A percentile compares a stretch with the other conserved stretches of the same genome.
These are phyloP conservation scores for Stentor roeselii DNA, from an alignment of 73 alveolate genomes.

Conservation along the genomic window DNA sequence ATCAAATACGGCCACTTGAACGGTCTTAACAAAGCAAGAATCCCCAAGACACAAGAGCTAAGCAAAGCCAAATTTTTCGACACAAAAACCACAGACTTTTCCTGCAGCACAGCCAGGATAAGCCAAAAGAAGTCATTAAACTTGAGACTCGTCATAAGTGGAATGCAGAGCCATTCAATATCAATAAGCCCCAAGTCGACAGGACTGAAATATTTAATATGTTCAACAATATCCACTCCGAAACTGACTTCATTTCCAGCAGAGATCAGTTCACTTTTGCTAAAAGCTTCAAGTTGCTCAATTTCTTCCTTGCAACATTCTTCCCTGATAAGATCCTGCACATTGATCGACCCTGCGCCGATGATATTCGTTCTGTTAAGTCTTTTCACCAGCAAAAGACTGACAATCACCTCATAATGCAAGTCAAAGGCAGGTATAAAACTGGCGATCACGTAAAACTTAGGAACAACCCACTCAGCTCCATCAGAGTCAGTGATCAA, in stretches of 20 bases:
- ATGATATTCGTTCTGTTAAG: background rate
- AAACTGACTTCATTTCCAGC: background rate
- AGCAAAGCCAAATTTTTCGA: constrained; percentile 4
- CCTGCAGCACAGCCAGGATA: background rate
- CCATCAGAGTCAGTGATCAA: background rate
- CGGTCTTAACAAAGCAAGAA: constrained; percentile 22
- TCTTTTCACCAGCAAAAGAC: background rate
- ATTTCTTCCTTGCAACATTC: constrained; percentile 9
- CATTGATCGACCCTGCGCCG: background rate
- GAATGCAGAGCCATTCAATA: constrained; percentile 36
- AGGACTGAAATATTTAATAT: background rate
- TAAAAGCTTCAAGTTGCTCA: background rate
- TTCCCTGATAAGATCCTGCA: background rate
- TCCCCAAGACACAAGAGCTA: constrained; percentile 25
- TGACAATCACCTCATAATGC: background rate
- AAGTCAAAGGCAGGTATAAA: constrained; percentile 7
- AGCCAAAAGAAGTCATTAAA: constrained; percentile 38
- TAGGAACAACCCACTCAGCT: constrained; percentile 11
- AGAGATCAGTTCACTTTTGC: background rate
- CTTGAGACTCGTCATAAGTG: constrained; percentile 40
- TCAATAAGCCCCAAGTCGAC: background rate
- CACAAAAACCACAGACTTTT: constrained; percentile 22
- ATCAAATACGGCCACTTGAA: constrained; percentile 30
- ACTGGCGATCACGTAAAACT: background rate
- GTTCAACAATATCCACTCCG: background rate